Evolutionary conservation across 2,329 filamentous ascomycete genomes (phyloP), one percentile per base, ranked within the genome.

Genomic region (Akanthomyces uredinophilus): DNA sequence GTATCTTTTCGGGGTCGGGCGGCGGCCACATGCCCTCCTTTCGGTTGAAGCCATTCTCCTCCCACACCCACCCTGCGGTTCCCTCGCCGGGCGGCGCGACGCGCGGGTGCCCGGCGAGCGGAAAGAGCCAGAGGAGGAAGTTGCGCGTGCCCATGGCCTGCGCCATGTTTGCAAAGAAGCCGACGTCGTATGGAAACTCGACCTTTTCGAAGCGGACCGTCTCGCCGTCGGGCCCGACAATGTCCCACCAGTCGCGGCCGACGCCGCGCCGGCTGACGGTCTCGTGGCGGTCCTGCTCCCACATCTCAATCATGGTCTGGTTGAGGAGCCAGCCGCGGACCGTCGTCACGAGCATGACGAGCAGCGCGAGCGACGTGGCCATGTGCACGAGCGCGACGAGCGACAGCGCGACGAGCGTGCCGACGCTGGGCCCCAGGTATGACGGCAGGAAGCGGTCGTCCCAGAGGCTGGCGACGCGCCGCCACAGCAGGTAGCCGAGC

Each of bases 141-240:
- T 91, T 92, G 8, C 71, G 66, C 0, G 84, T 87, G 4, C 90
- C 89, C 88, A 95, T 93, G 18, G 87, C 88, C 70, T 91, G 87
- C 18, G 82, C 81, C 70, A 94, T 80, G 72, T 96, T 96, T 41
- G 77, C 72, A 76, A 85, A 92, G 68, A 95, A 78, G 55, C 89
- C 90, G 50, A 94, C 76, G 69, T 96, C 91, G 74, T 92, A 95
- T 0, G 91, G 91, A 68, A 92, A 95, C 72, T 94, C 89, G 68
- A 93, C 83, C 59, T 80, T 83, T 62, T 83, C 78, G 49, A 90
- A 81, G 13, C 78, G 75, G 2, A 87, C 65, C 61, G 77, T 70
- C 32, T 75, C 72, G 8, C 74, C 74, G 39, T 74, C 72, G 10
- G 72, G 70, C 0, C 70, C 72, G 27, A 65, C 68, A 10, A 76